Percentiles rank a stretch among this genome's conserved stretches.
Conservation (phyloP, 345 rosid genomes). For the Microthlaspi erraticum region DNA sequence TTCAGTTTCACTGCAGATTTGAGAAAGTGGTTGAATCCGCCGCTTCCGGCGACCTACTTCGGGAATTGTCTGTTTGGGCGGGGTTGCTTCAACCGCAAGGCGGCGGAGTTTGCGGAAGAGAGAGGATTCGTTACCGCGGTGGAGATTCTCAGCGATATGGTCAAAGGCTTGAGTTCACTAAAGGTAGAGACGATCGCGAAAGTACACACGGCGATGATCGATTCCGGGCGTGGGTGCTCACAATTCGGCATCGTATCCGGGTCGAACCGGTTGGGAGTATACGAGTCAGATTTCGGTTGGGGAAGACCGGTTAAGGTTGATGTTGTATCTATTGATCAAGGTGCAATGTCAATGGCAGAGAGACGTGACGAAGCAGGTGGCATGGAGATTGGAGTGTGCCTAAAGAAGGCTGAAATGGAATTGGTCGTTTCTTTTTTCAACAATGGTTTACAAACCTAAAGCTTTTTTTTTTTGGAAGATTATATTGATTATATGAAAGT, state of each 20-base stretch:
- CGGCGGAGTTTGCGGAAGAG: slow-evolving; percentile 28
- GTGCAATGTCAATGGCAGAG: slow-evolving; percentile 37
- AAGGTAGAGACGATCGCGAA: slow-evolving; percentile 5
- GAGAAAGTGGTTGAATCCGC: slow-evolving; percentile 47
- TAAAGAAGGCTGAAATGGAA: slow-evolving; percentile 29
- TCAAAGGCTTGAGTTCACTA: slow-evolving; percentile 25
- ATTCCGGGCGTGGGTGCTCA: neutral
- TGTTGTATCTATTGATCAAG: slow-evolving; percentile 3
- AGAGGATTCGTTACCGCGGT: slow-evolving; percentile 30
- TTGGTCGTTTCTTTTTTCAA: neutral
- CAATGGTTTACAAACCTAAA: slow-evolving; percentile 26
- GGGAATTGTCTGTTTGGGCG: slow-evolving; percentile 43
- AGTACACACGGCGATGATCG: neutral
- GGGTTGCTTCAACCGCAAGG: neutral
- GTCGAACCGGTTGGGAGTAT: slow-evolving; percentile 47
- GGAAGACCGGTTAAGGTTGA: slow-evolving; percentile 42
- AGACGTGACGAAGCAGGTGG: slow-evolving; percentile 37
- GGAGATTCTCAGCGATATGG: slow-evolving; percentile 28
- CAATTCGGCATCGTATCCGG: slow-evolving; percentile 39
- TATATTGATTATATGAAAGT: neutral
- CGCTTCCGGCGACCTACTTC: slow-evolving; percentile 47
- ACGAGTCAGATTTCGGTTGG: slow-evolving; percentile 46
- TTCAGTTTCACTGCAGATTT: slow-evolving; percentile 45
- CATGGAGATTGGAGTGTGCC: slow-evolving; percentile 39
- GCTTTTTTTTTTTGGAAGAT: too few species aligned